A percentile compares a stretch with the other conserved stretches of the same genome.
Conservation (phyloP, 1,284 basidiomycete species). For the Marasmius sp. region DNA sequence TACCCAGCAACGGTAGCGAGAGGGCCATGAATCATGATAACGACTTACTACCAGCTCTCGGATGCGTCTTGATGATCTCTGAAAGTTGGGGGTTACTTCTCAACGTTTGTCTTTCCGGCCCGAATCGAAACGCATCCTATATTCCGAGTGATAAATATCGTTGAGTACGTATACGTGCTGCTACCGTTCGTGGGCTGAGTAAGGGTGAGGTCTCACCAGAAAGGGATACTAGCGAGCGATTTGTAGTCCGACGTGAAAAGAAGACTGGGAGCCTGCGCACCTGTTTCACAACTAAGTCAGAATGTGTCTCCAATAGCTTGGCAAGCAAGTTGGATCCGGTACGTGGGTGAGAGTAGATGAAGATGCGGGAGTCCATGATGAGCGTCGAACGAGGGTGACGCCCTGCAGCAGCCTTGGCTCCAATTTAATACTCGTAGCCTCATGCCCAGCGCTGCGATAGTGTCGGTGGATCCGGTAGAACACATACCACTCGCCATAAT, state of each 20-base stretch:
- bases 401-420: too few relatives aligned
- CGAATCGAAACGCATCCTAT: not conserved
- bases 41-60: not conserved
- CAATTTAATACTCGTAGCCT: too few relatives aligned
- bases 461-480: too few relatives aligned
- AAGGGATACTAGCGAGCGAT: not conserved
- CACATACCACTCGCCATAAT: too few relatives aligned
- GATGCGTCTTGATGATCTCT: not conserved
- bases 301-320: not conserved
- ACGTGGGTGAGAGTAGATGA: not conserved
- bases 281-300: not conserved
- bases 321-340: not conserved
- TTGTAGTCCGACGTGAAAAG: not conserved
- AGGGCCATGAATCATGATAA: not conserved
- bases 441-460: too few relatives aligned
- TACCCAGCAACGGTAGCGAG: not conserved
- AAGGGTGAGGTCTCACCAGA: not conserved
- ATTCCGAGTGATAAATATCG: not conserved
- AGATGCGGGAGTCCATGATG: not conserved
- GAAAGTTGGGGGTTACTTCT: not conserved
- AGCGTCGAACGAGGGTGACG: too few relatives aligned
- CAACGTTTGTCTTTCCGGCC: not conserved
- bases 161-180: not conserved
- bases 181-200: not conserved
- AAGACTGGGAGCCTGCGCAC: not conserved